Base-by-base conservation (phyloP, 2,329 filamentous ascomycete genomes). In the Ceratocystis harringtonii region DNA sequence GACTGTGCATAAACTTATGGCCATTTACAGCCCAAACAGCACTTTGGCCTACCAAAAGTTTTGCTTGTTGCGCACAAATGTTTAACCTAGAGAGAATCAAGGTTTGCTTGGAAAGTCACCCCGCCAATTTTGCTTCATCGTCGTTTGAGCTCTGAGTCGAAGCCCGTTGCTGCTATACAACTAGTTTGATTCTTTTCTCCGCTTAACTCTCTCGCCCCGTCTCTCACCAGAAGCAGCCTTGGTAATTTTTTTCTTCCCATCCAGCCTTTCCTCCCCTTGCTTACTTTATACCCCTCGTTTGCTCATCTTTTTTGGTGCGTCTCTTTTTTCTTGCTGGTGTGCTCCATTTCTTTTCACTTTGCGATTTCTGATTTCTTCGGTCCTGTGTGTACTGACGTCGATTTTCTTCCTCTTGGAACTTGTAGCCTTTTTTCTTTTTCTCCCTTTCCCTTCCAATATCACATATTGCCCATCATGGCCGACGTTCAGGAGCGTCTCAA, bases 401-500 rank as follows among this genome's bases (percentile, higher is more conserved):
- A 68, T 70, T 71, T 67, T 69, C 69, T 70, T 70, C 70, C 58
- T 50, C 63, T 62, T 63, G 36, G 61, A 62, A 44, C 44, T 61
- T 63, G 61, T 50, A 67, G 66, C 66, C 60, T 48, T 65, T 67
- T 67, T 65, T 41, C 64, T 64, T 60, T 55, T 65, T 66, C 63
- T 62, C 64, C 68, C 65, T 68, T 69, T 69, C 67, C 68, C 69
- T 70, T 69, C 66, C 63, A 69, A 66, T 45, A 67, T 63, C 68
- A 67, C 68, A 69, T 70, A 64, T 66, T 67, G 71, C 70, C 71
- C 76, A 78, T 69, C 73, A 82, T 82, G 80, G 76, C 78, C 72
- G 80, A 82, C 73, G 73, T 82, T 71, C 80, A 82, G 76, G 80
- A 82, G 76, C 78, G 80, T 72, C 78, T 82, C 72, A 82, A 81